phyloP scores from a whole-genome alignment of 768 basidiomycete species.

The Boletus edulis region DNA sequence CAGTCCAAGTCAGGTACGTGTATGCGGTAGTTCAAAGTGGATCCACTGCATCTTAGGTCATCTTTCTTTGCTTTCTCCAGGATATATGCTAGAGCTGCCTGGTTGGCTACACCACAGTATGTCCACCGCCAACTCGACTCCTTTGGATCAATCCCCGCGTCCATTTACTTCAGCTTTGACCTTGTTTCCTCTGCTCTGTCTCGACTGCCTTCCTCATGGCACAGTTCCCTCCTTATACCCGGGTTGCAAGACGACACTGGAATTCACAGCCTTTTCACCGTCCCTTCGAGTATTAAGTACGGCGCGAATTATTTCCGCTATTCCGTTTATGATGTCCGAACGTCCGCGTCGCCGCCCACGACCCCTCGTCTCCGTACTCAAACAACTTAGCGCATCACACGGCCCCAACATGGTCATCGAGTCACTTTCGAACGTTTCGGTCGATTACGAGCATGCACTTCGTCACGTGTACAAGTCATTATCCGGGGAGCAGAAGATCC shows the following conservation, averaged over 20 bases:
- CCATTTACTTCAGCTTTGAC: conserved; percentile 4
- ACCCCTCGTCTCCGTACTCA: conserved; percentile 37
- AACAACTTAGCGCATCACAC: conserved; percentile 30
- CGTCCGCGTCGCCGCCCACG: conserved; percentile 36
- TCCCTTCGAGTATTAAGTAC: conserved; percentile 34
- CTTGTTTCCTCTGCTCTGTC: conserved; percentile 16
- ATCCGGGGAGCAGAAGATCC: conserved; percentile 10
- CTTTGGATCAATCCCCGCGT: conserved; percentile 12
- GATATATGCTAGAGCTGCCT: background rate
- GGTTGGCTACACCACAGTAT: background rate
- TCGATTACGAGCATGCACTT: conserved; percentile 24
- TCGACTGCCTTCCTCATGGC: conserved; percentile 18
- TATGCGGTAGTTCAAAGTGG: conserved; percentile 3
- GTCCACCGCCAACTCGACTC: background rate
- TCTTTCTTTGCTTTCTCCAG: background rate
- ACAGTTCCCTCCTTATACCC: conserved; percentile 11
- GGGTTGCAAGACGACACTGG: conserved; percentile 25
- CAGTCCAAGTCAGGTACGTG: conserved; percentile 25
- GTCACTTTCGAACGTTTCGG: conserved; percentile 41
- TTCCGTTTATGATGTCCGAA: conserved; percentile 42
- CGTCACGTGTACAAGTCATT: conserved; percentile 3
- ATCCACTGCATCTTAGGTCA: background rate
- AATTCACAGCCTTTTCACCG: conserved; percentile 40
- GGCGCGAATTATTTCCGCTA: conserved; percentile 39
- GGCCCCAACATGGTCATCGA: conserved; percentile 30